Base-by-base conservation (phyloP, 2,329 filamentous ascomycete species). In the Akanthomyces dipterigenus region DNA sequence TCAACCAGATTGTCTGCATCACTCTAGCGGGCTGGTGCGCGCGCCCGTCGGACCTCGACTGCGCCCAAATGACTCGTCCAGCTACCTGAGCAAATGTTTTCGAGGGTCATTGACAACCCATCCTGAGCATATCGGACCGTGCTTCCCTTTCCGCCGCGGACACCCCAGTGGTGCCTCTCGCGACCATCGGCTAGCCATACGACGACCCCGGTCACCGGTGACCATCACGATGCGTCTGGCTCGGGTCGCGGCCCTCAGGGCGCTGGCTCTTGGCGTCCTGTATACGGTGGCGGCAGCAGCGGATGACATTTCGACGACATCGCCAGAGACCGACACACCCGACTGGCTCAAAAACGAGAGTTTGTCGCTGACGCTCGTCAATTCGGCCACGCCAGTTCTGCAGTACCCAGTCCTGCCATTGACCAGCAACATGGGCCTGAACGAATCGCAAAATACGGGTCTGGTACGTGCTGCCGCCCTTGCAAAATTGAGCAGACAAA, bases 371-470 rank as follows among this genome's bases (percentile, higher is more conserved):
- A 69, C 70, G 45, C 64, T 81, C 54, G 63, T 67, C 26, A 61
- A 60, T 6, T 70, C 71, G 18, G 64, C 68, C 5, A 69, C 67
- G 22, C 63, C 70, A 11, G 66, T 67, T 8, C 56, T 73, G 42
- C 67, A 77, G 18, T 80, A 77, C 64, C 72, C 73, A 22, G 73
- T 82, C 20, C 75, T 80, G 42, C 80, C 80, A 14, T 70, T 81
- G 62, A 82, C 79, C 0, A 59, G 65, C 43, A 70, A 66, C 9
- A 64, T 77, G 42, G 80, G 78, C 1, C 63, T 79, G 55, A 81
- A 82, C 55, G 70, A 71, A 62, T 74, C 76, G 12, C 68, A 70
- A 18, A 65, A 66, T 12, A 61, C 63, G 34, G 72, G 72, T 63
- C 69, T 71, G 62, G 80, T 81, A 70, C 67, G 75, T 48, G 24